Percentiles rank a stretch among this genome's conserved stretches.
Conservation (phyloP, 2,329 filamentous ascomycete genomes). For the Raffaelea albimanens region DNA sequence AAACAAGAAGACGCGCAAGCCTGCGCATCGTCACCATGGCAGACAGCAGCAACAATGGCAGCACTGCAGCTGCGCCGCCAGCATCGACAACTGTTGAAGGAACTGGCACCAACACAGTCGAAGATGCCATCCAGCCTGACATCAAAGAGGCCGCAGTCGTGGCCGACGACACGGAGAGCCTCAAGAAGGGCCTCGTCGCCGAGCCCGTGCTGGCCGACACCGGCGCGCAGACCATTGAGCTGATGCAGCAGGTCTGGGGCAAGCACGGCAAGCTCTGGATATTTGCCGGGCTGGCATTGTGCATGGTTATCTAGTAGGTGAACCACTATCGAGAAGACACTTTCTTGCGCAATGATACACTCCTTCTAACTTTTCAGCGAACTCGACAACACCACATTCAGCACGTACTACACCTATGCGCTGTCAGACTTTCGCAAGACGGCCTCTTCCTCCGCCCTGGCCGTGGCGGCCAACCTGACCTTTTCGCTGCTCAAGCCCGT, state of each 20-base stretch:
- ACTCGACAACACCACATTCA: slow-evolving; percentile 19
- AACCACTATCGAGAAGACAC: no score
- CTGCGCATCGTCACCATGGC: no score
- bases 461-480: slow-evolving; percentile 24
- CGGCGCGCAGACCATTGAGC: slow-evolving; percentile 7
- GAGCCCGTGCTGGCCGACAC: slow-evolving; percentile 3
- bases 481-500: slow-evolving; percentile 48
- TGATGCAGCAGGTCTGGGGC: slow-evolving; percentile 9
- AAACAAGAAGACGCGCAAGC: no score
- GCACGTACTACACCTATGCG: slow-evolving; percentile 22
- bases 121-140: no score
- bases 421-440: slow-evolving; percentile 21
- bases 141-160: no score
- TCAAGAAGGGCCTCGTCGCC: slow-evolving; percentile 5
- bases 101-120: no score
- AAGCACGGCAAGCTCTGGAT: slow-evolving; percentile 7
- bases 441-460: slow-evolving; percentile 19
- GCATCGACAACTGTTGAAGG: no score
- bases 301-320: slow-evolving; percentile 1
- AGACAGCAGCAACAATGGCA: no score
- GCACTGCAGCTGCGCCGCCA: no score
- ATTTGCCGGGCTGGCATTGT: slow-evolving; percentile 3
- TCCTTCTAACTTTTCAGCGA: slow-evolving; percentile 11
- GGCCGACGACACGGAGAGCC: neutral
- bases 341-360: no score